These are phyloP conservation scores for Raphanus sativus DNA, from an alignment of 345 rosid species.

Conservation along the genomic window DNA sequence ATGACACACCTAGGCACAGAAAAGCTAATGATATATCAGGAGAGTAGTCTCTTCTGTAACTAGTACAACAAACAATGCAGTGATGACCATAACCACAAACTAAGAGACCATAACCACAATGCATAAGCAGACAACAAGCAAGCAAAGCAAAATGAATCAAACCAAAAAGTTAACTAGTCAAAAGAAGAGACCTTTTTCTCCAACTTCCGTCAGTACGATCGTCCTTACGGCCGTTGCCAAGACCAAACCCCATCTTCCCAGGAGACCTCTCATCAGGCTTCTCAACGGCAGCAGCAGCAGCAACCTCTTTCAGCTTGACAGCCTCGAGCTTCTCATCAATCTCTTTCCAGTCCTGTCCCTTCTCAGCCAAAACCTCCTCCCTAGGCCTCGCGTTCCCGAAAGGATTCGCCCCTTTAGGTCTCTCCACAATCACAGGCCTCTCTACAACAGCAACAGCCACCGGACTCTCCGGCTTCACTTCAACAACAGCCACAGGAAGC, in stretches of 20 bases:
- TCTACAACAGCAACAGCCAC: constrained; percentile 33
- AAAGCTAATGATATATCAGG: neutral
- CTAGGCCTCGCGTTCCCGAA: constrained; percentile 96
- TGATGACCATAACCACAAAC: neutral
- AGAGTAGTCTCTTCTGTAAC: neutral
- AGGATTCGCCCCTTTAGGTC: constrained; percentile 65
- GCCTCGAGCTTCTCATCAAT: constrained; percentile 83
- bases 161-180: constrained; percentile 35
- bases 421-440: constrained; percentile 36
- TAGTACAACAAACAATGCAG: constrained; percentile 3
- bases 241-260: constrained; percentile 48
- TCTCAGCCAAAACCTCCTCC: constrained; percentile 91
- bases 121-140: neutral
- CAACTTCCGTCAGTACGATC: constrained; percentile 44
- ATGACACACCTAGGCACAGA: neutral
- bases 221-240: constrained; percentile 42
- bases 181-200: constrained; percentile 50
- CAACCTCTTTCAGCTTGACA: constrained; percentile 48
- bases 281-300: constrained; percentile 33
- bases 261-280: constrained; percentile 43
- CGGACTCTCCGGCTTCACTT: constrained; percentile 30
- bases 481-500: constrained; percentile 41
- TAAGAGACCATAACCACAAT: neutral
- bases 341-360: constrained; percentile 90
- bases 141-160: neutral